A percentile compares a stretch with the other conserved stretches of the same genome.
Evolutionary conservation across 2,329 filamentous ascomycete species (phyloP).

Genomic region (Fusarium sp.): DNA sequence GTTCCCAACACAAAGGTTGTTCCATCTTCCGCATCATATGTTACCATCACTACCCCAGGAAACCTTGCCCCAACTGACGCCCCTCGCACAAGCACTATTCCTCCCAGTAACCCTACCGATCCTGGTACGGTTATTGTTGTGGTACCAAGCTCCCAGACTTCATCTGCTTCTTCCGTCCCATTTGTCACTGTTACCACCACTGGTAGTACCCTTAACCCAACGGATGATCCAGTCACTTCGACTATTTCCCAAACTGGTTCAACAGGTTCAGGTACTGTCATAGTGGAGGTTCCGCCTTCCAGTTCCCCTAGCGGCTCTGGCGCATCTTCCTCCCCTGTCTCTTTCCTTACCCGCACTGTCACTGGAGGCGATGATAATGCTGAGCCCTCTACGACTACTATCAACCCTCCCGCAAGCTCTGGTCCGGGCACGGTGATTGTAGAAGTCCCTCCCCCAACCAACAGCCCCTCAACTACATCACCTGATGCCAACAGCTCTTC

Average conservation of each 20-base stretch:
- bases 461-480: not conserved
- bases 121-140: not conserved
- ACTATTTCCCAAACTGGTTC: not conserved
- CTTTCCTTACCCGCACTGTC: not conserved
- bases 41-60: not conserved
- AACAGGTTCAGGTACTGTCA: not conserved
- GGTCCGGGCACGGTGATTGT: not conserved
- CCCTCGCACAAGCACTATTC: not conserved
- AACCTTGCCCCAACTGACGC: not conserved
- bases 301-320: rapidly evolving
- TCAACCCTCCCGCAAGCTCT: not conserved
- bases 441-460: not conserved
- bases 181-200: not conserved
- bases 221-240: not conserved
- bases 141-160: not conserved
- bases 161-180: rapidly evolving
- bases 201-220: not conserved
- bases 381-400: not conserved
- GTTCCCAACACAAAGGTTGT: rapidly evolving
- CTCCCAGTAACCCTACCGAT: not conserved
- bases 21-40: not conserved
- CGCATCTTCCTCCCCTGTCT: not conserved
- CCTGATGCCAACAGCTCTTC: rapidly evolving
- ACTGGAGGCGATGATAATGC: not conserved
- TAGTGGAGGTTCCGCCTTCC: not conserved